A percentile compares a stretch with the other conserved stretches of the same genome.
Conservation (phyloP, 495 filamentous ascomycete genomes). For the Neurospora sp. region DNA sequence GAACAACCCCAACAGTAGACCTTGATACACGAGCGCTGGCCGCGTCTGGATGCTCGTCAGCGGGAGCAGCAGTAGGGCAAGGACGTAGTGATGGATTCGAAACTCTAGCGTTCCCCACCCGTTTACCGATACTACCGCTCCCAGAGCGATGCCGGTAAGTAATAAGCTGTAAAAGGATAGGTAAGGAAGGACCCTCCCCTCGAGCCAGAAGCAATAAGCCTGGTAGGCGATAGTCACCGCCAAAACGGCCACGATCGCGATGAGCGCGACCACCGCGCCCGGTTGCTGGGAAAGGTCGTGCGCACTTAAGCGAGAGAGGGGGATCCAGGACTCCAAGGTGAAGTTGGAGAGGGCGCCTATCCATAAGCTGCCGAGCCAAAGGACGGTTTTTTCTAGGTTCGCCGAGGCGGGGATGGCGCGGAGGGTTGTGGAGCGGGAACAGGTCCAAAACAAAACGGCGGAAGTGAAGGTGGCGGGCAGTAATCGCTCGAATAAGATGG, state of each 20-base stretch:
- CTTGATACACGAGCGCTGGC: slow-evolving; percentile 70
- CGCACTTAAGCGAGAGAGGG: slow-evolving; percentile 63
- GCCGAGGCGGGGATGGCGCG: slow-evolving; percentile 48
- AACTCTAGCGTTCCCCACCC: slow-evolving; percentile 46
- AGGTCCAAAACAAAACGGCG: slow-evolving; percentile 62
- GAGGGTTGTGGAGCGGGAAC: slow-evolving; percentile 36
- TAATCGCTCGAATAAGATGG: slow-evolving; percentile 58
- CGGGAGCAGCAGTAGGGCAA: slow-evolving; percentile 70
- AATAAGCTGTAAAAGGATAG: slow-evolving; percentile 59
- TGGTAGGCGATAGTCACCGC: slow-evolving; percentile 51
- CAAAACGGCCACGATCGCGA: slow-evolving; percentile 54
- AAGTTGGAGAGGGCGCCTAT: slow-evolving; percentile 74
- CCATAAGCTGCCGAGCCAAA: slow-evolving; percentile 67
- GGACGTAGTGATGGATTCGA: slow-evolving; percentile 94
- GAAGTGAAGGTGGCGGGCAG: slow-evolving; percentile 68
- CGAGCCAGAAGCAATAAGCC: slow-evolving; percentile 60
- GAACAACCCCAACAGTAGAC: slow-evolving; percentile 80
- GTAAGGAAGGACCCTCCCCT: slow-evolving; percentile 56
- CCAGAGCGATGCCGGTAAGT: slow-evolving; percentile 47
- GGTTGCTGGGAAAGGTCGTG: slow-evolving; percentile 70
- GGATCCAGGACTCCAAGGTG: slow-evolving; percentile 66
- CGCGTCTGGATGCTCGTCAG: slow-evolving; percentile 79
- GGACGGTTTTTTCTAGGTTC: slow-evolving; percentile 61
- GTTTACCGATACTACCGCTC: slow-evolving; percentile 51
- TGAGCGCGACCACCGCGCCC: slow-evolving; percentile 62